Evolutionary conservation across 2,329 filamentous ascomycete genomes (phyloP).

Genomic region (Pseudocercospora ulei): DNA sequence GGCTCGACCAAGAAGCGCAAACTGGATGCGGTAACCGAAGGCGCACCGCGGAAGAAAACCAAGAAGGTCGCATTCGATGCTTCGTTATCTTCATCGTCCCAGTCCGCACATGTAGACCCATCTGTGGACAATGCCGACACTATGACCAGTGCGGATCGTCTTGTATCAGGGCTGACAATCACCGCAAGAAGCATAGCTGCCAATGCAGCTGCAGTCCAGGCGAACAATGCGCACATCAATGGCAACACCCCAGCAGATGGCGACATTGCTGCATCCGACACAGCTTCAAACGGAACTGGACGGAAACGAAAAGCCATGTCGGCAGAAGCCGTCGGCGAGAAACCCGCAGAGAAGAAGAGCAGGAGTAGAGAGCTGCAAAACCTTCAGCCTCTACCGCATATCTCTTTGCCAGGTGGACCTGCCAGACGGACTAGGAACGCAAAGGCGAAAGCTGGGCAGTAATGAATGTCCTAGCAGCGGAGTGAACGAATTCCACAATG

Average conservation of each 20-base stretch:
- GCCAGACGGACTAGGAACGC: constrained; percentile 23
- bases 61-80: constrained; percentile 20
- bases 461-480: not conserved
- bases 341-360: constrained; percentile 11
- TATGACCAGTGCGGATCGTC: constrained; percentile 12
- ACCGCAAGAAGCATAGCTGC: not conserved
- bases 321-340: constrained; percentile 4
- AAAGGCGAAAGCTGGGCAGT: constrained; percentile 19
- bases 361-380: constrained; percentile 12
- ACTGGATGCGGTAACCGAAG: not conserved
- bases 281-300: not conserved
- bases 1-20: constrained; percentile 14
- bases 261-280: not conserved
- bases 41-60: constrained; percentile 10
- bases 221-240: not conserved
- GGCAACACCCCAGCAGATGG: constrained; percentile 2
- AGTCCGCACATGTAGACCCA: not conserved
- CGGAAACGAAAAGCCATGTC: constrained; percentile 13
- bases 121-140: not conserved
- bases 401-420: constrained; percentile 12
- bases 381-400: constrained; percentile 7
- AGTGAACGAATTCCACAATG: no score
- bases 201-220: constrained; percentile 9
- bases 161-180: constrained; percentile 10
- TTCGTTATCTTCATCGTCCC: constrained; percentile 7